A percentile compares a stretch with the other conserved stretches of the same genome.
phyloP scores from a whole-genome alignment of 2,329 filamentous ascomycete species.

The Alternaria atra region DNA sequence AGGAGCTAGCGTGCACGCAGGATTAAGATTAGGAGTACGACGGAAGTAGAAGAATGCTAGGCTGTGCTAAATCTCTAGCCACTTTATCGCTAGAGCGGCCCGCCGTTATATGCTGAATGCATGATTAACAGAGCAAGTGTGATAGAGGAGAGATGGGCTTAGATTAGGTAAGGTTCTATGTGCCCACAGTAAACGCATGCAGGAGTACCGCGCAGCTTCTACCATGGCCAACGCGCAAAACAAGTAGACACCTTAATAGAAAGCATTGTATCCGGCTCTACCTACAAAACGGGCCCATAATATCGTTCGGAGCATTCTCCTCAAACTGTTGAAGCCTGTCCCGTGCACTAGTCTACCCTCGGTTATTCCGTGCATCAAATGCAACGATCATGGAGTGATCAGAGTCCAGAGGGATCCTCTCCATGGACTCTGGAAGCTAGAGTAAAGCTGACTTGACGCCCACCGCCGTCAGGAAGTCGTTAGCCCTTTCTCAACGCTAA shows the following conservation, averaged over 20 bases:
- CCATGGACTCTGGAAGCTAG: conserved; percentile 9
- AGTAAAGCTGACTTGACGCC: conserved; percentile 14
- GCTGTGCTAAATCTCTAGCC: too few relatives aligned
- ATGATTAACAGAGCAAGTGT: too few relatives aligned
- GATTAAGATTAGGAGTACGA: too few relatives aligned
- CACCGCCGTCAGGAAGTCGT: conserved; percentile 8
- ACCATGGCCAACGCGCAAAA: neutral
- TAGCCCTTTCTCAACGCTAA: conserved; percentile 5
- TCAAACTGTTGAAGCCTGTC: neutral
- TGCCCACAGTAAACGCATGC: neutral
- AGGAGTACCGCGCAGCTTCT: neutral
- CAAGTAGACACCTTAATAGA: neutral
- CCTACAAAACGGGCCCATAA: conserved; percentile 1
- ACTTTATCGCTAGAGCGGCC: too few relatives aligned
- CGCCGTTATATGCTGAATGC: too few relatives aligned
- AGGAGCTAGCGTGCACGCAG: too few relatives aligned
- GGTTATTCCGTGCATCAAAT: conserved; percentile 15
- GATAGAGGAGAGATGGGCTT: too few relatives aligned
- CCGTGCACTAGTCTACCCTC: conserved; percentile 3
- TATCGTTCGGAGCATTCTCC: neutral
- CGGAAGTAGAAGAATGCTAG: too few relatives aligned
- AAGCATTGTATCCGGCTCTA: neutral
- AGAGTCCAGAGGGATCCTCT: neutral
- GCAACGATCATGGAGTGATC: conserved; percentile 40
- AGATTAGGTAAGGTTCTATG: neutral